A percentile compares a stretch with the other conserved stretches of the same genome.
These are phyloP conservation scores for Erodium moschatum DNA, from an alignment of 441 rosid genomes.

Conservation along the genomic window DNA sequence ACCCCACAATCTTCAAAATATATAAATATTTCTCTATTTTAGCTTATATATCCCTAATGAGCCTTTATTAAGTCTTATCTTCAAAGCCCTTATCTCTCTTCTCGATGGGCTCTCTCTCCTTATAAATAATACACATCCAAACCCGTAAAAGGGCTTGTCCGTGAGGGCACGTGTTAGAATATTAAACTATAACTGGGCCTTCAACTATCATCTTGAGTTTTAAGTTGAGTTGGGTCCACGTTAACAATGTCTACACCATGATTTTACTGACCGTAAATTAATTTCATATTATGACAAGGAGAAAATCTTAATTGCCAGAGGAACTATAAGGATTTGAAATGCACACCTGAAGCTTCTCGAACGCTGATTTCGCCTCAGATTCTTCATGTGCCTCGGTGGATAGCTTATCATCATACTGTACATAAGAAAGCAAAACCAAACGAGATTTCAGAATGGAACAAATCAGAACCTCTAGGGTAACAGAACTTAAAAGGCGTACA, in stretches of 20 bases:
- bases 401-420: constrained; percentile 49
- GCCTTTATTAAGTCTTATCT: too few species aligned
- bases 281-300: not conserved
- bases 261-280: not conserved
- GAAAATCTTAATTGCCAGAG: constrained; percentile 1
- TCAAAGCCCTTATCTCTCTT: too few species aligned
- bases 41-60: too few species aligned
- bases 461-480: constrained; percentile 14
- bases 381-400: constrained; percentile 35
- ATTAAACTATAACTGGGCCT: too few species aligned
- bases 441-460: constrained; percentile 14
- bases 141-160: too few species aligned
- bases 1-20: too few species aligned
- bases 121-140: too few species aligned
- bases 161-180: too few species aligned
- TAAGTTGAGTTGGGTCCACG: too few species aligned
- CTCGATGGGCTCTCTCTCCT: too few species aligned
- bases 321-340: constrained; percentile 15
- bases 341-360: constrained; percentile 74
- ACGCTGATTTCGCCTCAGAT: constrained; percentile 48
- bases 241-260: constrained; percentile 1
- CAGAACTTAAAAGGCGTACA: constrained; percentile 31
- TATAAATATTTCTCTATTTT: too few species aligned
- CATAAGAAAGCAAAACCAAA: constrained; percentile 15
- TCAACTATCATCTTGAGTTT: too few species aligned